phyloP scores from a whole-genome alignment of 2,329 filamentous ascomycete species.

The Aspergillus niger region DNA sequence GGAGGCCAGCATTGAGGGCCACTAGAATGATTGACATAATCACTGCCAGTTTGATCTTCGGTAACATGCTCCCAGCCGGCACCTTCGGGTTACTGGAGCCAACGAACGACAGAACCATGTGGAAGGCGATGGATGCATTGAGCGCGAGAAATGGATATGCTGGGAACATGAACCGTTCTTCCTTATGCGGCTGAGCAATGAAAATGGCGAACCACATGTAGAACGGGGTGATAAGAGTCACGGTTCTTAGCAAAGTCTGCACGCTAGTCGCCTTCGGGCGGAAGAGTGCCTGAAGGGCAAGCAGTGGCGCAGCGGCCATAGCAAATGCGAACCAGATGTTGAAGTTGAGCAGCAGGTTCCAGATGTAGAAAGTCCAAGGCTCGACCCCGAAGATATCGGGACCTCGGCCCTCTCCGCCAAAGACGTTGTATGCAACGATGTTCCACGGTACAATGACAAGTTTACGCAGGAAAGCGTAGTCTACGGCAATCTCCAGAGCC shows the following conservation, averaged over 20 bases:
- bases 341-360: constrained; percentile 90
- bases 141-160: constrained; percentile 87
- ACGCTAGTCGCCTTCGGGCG: constrained; percentile 63
- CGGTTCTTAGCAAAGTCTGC: constrained; percentile 70
- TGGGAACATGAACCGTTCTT: constrained; percentile 98
- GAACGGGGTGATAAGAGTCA: constrained; percentile 81
- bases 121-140: constrained; percentile 81
- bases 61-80: constrained; percentile 70
- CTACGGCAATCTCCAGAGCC: constrained; percentile 70
- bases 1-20: constrained; percentile 66
- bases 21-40: constrained; percentile 64
- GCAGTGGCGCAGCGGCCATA: constrained; percentile 70
- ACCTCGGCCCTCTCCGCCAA: constrained; percentile 73
- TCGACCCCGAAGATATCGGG: constrained; percentile 94
- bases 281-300: constrained; percentile 70
- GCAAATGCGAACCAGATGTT: constrained; percentile 91
- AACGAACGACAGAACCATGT: constrained; percentile 75
- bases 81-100: constrained; percentile 69
- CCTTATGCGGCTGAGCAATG: constrained; percentile 90
- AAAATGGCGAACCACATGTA: constrained; percentile 95
- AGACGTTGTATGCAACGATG: constrained; percentile 94
- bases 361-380: constrained; percentile 94
- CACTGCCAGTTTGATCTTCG: constrained; percentile 68
- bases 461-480: constrained; percentile 83
- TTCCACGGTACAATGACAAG: constrained; percentile 79